Percentiles rank a stretch among this genome's conserved stretches.
Evolutionary conservation across 805 yeast genomes (phyloP).

Genomic region (Starmerella khaoyaiensis): DNA sequence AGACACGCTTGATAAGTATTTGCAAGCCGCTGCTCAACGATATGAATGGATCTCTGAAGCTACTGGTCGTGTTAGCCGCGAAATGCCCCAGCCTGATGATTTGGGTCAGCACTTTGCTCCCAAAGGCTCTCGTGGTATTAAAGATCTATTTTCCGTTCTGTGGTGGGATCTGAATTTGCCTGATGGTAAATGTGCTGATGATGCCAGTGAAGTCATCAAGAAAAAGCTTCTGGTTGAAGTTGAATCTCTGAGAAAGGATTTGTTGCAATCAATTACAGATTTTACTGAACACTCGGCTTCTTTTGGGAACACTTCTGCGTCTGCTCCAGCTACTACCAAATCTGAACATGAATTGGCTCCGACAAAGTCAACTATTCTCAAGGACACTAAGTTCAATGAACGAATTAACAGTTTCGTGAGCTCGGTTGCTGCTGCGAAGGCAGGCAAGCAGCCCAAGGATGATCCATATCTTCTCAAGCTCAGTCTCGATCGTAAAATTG

Average conservation of each 20-base stretch:
- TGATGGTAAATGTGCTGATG: conserved; percentile 39
- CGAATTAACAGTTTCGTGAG: conserved; percentile 33
- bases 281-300: conserved; percentile 62
- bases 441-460: conserved; percentile 12
- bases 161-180: conserved; percentile 41
- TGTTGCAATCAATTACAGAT: conserved; percentile 74
- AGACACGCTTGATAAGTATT: conserved; percentile 57
- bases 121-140: conserved; percentile 65
- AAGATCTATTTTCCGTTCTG: conserved; percentile 64
- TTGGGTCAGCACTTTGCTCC: conserved; percentile 42
- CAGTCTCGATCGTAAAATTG: conserved; percentile 61
- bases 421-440: conserved; percentile 16
- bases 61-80: conserved; percentile 25
- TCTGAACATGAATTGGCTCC: conserved; percentile 13
- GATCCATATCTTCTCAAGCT: conserved; percentile 77
- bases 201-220: conserved; percentile 46
- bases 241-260: conserved; percentile 59
- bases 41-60: conserved; percentile 55
- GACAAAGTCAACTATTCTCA: conserved; percentile 1
- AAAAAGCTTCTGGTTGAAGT: conserved; percentile 51
- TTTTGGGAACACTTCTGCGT: conserved; percentile 59
- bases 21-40: conserved; percentile 30
- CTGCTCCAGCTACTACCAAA: conserved; percentile 38
- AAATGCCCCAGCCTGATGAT: conserved; percentile 9
- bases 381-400: conserved; percentile 23